Conservation (phyloP, 495 filamentous ascomycete species). For the Darksidea phi region DNA sequence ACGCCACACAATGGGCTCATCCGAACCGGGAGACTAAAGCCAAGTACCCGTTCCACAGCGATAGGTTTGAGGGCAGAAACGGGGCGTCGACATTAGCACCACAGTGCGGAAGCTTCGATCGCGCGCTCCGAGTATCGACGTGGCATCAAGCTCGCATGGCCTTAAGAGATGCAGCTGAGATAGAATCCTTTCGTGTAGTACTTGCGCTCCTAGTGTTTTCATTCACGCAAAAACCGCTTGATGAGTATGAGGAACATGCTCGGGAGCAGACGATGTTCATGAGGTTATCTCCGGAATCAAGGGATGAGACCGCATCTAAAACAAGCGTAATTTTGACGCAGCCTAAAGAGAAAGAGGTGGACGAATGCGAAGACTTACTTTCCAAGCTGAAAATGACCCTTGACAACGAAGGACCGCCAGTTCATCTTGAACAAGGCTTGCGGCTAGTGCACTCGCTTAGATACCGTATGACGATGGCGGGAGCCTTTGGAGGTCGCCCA, state of each 20-base stretch:
- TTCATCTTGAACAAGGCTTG: constrained; percentile 45
- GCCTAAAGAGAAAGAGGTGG: constrained; percentile 19
- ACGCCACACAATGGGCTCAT: constrained; percentile 51
- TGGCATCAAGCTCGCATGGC: constrained; percentile 50
- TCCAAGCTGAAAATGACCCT: constrained; percentile 35
- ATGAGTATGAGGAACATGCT: constrained; percentile 10
- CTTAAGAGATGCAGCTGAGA: constrained; percentile 40
- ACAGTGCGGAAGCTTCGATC: constrained; percentile 35
- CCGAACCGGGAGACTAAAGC: constrained; percentile 32
- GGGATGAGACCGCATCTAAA: neutral
- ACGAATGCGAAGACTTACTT: constrained; percentile 29
- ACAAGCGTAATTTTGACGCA: neutral
- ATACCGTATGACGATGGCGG: constrained; percentile 24
- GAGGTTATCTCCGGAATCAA: neutral
- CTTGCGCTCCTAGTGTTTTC: constrained; percentile 52
- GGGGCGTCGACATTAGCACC: neutral
- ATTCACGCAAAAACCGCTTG: constrained; percentile 46
- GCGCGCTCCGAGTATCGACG: constrained; percentile 43
- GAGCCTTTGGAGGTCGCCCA: constrained; percentile 7
- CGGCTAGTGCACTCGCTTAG: constrained; percentile 36
- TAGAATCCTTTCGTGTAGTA: constrained; percentile 49
- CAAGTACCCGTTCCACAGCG: constrained; percentile 23
- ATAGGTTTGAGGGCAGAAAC: neutral
- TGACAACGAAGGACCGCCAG: constrained; percentile 45
- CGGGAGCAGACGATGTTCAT: neutral